Evolutionary conservation across 2,329 filamentous ascomycete species (phyloP).

Genomic region (Penicillium hesseltinei): DNA sequence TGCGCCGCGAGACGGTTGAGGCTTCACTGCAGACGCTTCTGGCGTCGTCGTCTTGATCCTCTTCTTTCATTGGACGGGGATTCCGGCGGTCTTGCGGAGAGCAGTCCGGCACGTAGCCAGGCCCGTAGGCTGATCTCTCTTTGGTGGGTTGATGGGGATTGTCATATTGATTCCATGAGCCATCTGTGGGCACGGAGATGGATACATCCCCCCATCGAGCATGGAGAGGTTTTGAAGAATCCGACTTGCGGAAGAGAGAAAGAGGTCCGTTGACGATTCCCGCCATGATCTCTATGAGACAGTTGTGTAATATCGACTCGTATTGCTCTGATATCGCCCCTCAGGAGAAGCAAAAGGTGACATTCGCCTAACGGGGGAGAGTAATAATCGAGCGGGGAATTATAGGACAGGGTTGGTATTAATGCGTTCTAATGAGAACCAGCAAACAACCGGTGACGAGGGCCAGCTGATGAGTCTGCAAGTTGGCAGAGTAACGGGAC

Average conservation of each 20-base stretch:
- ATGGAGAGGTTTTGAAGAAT: constrained; percentile 31
- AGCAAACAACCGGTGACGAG: background rate
- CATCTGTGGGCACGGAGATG: constrained; percentile 40
- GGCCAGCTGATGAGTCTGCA: background rate
- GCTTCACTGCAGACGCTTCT: constrained; percentile 2
- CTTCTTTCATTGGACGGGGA: background rate
- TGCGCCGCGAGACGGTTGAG: constrained; percentile 11
- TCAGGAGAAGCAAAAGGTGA: background rate
- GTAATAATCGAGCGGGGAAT: background rate
- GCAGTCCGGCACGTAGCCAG: constrained; percentile 29
- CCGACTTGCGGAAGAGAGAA: constrained; percentile 31
- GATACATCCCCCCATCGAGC: constrained; percentile 41
- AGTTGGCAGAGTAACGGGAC: constrained; percentile 1
- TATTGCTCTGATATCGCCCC: background rate
- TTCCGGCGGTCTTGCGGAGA: constrained; percentile 11
- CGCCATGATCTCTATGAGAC: constrained; percentile 23
- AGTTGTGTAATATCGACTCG: background rate
- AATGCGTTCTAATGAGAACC: constrained; percentile 4
- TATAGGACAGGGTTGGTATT: constrained; percentile 3
- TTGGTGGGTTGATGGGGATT: constrained; percentile 25
- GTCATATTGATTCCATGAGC: constrained; percentile 39
- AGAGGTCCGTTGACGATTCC: constrained; percentile 31
- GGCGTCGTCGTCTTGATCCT: constrained; percentile 13
- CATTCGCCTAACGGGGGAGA: constrained; percentile 6
- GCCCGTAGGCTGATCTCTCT: constrained; percentile 25